Conservation (phyloP, 768 basidiomycete species). For the Suillus spraguei region DNA sequence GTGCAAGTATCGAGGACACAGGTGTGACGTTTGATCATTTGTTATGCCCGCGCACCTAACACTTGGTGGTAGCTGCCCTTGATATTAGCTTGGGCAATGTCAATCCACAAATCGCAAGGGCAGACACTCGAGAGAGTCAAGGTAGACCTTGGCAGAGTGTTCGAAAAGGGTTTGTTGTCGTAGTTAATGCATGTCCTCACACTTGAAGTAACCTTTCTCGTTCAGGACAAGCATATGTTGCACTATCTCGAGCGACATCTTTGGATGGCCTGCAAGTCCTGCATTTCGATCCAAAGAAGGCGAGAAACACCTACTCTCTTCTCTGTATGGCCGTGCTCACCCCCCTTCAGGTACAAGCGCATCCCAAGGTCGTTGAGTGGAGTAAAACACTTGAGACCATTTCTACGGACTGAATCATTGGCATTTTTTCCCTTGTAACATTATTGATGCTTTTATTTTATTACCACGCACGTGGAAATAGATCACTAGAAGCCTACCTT, state of each 20-base stretch:
- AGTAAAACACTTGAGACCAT: slow-evolving; percentile 66
- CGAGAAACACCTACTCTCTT: slow-evolving; percentile 28
- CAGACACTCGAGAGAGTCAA: slow-evolving; percentile 95
- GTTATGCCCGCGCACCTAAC: neutral
- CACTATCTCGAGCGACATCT: slow-evolving; percentile 85
- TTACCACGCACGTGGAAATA: neutral
- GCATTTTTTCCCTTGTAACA: neutral
- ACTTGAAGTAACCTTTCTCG: slow-evolving; percentile 3
- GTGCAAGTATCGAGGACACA: slow-evolving; percentile 79
- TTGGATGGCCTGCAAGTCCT: slow-evolving; percentile 85
- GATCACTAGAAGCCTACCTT: slow-evolving; percentile 4
- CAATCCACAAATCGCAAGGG: slow-evolving; percentile 97
- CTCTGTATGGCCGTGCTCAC: slow-evolving; percentile 1
- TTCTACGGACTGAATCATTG: slow-evolving; percentile 17
- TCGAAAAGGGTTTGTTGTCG: slow-evolving; percentile 75
- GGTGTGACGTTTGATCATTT: slow-evolving; percentile 44
- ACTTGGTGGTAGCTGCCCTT: slow-evolving; percentile 63
- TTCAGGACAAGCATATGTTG: slow-evolving; percentile 88
- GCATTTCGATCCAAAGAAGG: slow-evolving; percentile 76
- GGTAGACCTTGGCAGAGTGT: slow-evolving; percentile 90
- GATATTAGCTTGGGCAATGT: slow-evolving; percentile 97
- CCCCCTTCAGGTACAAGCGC: slow-evolving; percentile 58
- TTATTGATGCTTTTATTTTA: slow-evolving; percentile 2
- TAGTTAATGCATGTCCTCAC: slow-evolving; percentile 8
- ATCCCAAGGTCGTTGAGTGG: slow-evolving; percentile 75